Conservation (phyloP, 2,329 filamentous ascomycete species). For the Cercospora sesami region DNA sequence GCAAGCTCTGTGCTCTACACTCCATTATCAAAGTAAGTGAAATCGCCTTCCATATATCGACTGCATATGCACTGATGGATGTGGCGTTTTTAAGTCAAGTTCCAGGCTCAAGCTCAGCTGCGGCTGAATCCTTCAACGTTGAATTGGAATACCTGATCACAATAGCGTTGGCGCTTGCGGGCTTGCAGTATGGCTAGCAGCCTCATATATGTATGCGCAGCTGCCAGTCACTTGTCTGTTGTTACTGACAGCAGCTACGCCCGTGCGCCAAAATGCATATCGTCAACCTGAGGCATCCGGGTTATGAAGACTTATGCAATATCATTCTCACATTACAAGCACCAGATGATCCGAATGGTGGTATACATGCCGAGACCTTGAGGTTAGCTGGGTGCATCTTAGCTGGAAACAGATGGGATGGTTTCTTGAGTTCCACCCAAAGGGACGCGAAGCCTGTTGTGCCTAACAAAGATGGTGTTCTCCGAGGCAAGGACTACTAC, state of each 20-base stretch:
- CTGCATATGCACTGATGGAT: neutral
- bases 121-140: neutral
- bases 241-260: neutral
- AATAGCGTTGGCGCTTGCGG: neutral
- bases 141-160: neutral
- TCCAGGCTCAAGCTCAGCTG: neutral
- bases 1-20: neutral
- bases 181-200: neutral
- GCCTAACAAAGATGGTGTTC: neutral
- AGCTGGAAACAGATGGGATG: conserved; percentile 16
- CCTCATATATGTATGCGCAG: neutral
- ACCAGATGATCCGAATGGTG: conserved; percentile 16
- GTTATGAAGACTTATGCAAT: conserved; percentile 10
- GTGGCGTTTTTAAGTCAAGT: neutral
- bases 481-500: neutral
- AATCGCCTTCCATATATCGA: neutral
- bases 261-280: neutral
- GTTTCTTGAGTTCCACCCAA: conserved; percentile 8
- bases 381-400: conserved; percentile 6
- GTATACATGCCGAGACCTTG: conserved; percentile 16
- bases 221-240: neutral
- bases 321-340: conserved; percentile 15
- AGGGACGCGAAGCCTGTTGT: neutral
- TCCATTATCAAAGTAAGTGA: neutral
- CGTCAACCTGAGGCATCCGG: conserved; percentile 11